Conservation (phyloP, 371 early-diverging fungal species). For the Zychaea mexicana region DNA sequence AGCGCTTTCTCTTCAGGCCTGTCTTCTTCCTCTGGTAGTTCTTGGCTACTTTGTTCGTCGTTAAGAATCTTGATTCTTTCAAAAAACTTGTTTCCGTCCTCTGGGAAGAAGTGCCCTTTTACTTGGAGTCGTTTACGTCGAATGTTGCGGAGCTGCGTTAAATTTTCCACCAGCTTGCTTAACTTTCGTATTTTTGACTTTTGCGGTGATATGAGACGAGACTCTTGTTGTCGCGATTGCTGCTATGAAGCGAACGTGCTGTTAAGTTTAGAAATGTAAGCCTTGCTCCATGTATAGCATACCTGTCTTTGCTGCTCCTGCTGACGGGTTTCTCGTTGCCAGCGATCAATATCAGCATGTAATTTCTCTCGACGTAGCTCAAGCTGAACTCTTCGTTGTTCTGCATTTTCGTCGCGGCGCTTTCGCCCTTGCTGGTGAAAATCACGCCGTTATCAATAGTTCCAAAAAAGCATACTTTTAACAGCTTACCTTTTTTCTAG, state of each 20-base stretch:
- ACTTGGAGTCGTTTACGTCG: constrained; percentile 32
- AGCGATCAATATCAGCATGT: constrained; percentile 6
- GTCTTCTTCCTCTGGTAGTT: constrained; percentile 18
- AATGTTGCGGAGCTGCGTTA: constrained; percentile 28
- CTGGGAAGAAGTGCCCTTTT: constrained; percentile 55
- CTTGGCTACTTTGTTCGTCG: constrained; percentile 12
- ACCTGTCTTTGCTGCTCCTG: constrained; percentile 1
- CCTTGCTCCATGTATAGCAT: background rate
- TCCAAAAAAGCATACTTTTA: too few relatives aligned
- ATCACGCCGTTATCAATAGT: constrained; percentile 1
- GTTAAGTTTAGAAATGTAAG: background rate
- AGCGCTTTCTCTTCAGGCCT: constrained; percentile 14
- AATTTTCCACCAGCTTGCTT: constrained; percentile 18
- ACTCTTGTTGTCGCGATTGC: background rate
- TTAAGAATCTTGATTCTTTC: constrained; percentile 39
- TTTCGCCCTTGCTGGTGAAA: background rate
- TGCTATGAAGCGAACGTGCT: background rate
- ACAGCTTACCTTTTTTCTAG: constrained; percentile 3
- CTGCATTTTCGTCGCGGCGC: constrained; percentile 4
- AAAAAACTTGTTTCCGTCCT: constrained; percentile 48
- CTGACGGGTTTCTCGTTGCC: constrained; percentile 2
- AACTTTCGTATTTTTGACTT: constrained; percentile 18
- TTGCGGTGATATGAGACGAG: background rate
- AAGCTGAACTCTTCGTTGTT: constrained; percentile 4
- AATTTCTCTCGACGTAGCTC: constrained; percentile 3